Evolutionary conservation across 2,329 filamentous ascomycete species (phyloP).

Genomic region (Incumbomyces lentus): DNA sequence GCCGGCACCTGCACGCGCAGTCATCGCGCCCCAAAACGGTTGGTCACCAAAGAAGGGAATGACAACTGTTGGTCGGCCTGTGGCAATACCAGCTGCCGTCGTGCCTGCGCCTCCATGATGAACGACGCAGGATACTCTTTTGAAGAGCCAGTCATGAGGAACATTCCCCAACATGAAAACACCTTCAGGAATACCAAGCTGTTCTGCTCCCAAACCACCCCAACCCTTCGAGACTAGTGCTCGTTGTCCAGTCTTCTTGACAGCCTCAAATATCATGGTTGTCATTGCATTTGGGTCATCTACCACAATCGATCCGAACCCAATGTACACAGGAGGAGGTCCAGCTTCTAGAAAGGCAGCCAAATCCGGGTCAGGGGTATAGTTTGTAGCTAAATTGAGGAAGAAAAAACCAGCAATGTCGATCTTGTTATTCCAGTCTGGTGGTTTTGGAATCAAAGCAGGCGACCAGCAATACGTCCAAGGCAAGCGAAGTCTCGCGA

Average conservation of each 20-base stretch:
- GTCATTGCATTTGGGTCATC: constrained; percentile 65
- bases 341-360: constrained; percentile 57
- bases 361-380: constrained; percentile 55
- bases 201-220: constrained; percentile 70
- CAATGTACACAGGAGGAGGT: constrained; percentile 67
- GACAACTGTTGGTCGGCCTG: constrained; percentile 69
- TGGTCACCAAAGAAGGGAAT: constrained; percentile 84
- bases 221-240: constrained; percentile 80
- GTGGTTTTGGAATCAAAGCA: constrained; percentile 65
- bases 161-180: constrained; percentile 78
- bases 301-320: constrained; percentile 74
- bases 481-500: constrained; percentile 65
- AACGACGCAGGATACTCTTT: constrained; percentile 68
- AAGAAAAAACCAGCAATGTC: constrained; percentile 70
- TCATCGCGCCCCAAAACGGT: constrained; percentile 73
- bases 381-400: constrained; percentile 56
- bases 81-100: constrained; percentile 73
- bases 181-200: constrained; percentile 58
- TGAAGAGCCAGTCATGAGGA: constrained; percentile 83
- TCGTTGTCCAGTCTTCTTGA: constrained; percentile 56
- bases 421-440: constrained; percentile 63
- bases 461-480: constrained; percentile 92
- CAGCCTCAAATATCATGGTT: constrained; percentile 59
- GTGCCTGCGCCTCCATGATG: constrained; percentile 85
- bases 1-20: constrained; percentile 61